Base-by-base conservation (phyloP, 257 asterid species). In the Petunia axillaris region DNA sequence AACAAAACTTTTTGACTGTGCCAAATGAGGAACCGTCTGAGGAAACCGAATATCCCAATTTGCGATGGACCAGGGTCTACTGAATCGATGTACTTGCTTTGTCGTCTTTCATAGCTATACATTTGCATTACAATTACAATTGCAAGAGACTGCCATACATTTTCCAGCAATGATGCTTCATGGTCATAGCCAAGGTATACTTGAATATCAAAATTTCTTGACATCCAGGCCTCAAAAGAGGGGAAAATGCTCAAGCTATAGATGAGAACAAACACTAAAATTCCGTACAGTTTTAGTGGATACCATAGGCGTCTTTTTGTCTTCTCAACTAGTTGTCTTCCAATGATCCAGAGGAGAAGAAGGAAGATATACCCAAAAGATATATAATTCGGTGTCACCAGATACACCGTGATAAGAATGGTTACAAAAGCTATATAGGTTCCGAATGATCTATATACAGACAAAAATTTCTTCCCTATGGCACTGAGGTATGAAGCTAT, bases 61-160 rank as follows among this genome's bases (percentile, higher is more conserved):
- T 91, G 92, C 79, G 88, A 81, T 55, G 87, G 86, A 44, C 90
- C 90, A 37, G 88, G 79, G 84, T 87, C 90, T 80, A 86, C 97
- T 66, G 91, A 86, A 81, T 83, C 84, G 86, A 85, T 80, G 81
- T 59, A 79, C 85, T 90, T 90, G 93, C 97, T 96, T 84, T 96
- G 97, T 84, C 99, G 91, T 88, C 99, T 93, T 85, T 96, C 99
- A 36, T 96, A 96, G 88, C 98, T 96, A 76, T 96, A 94, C 86
- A 96, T 97, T 89, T 96, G 98, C 99, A 96, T 96, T 83, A 96
- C 98, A 81, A 94, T 87, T 82, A 92, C 87, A 52, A 96, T 88
- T 77, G 98, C 98, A 59, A 96, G 87, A 85, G 98, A 94, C 85
- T 91, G 98, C 93, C 97, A 91, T 71, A 91, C 93, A 89, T 96